These are phyloP conservation scores for Ophiostoma ulmi DNA, from an alignment of 2,329 filamentous ascomycete genomes.

Conservation along the genomic window DNA sequence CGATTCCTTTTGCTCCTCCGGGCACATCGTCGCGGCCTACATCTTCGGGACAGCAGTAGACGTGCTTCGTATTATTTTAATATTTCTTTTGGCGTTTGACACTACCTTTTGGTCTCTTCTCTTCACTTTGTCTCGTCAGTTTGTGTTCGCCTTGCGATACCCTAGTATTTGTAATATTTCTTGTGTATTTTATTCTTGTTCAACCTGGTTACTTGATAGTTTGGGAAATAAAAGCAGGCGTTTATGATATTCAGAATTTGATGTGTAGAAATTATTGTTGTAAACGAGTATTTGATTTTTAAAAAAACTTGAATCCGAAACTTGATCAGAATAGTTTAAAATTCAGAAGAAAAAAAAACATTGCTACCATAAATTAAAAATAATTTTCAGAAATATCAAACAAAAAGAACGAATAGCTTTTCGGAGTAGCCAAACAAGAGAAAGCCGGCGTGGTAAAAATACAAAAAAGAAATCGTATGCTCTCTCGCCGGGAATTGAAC, in stretches of 20 bases:
- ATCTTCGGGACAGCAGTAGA: slow-evolving; percentile 3
- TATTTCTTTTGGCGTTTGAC: not conserved
- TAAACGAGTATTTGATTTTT: not conserved
- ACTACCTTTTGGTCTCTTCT: not conserved
- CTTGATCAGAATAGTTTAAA: no score
- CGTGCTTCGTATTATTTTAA: not conserved
- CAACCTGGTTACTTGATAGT: not conserved
- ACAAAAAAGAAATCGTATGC: not conserved
- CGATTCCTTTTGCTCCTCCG: slow-evolving; percentile 42
- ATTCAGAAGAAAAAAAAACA: no score
- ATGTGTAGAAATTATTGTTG: not conserved
- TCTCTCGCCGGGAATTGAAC: slow-evolving; percentile 17
- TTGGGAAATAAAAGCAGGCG: slow-evolving; percentile 7
- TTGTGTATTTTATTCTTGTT: not conserved
- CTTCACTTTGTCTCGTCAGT: not conserved
- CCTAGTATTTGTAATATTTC: slow-evolving; percentile 2
- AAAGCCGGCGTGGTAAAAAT: not conserved
- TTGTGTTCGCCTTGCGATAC: slow-evolving; percentile 8
- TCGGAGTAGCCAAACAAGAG: not conserved
- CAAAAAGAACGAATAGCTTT: no score
- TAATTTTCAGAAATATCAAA: no score
- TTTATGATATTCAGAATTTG: not conserved
- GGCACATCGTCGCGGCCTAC: not conserved
- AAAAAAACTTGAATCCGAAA: no score
- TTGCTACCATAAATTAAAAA: no score